Conservation (phyloP, 1,139 yeast genomes). For the Taiozyma sp. region DNA sequence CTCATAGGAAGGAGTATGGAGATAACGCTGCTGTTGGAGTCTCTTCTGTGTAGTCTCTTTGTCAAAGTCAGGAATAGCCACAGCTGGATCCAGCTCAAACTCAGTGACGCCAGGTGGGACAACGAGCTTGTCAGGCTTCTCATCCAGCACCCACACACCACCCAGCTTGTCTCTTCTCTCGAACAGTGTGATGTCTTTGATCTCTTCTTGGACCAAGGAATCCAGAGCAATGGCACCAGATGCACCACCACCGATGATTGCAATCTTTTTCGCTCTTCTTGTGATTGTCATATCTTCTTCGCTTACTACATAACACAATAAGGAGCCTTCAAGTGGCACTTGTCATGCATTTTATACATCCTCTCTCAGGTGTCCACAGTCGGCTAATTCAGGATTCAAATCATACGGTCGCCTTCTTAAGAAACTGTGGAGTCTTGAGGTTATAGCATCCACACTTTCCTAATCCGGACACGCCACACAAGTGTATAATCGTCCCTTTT, state of each 20-base stretch:
- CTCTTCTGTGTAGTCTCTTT: constrained; percentile 11
- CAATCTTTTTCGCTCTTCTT: constrained; percentile 26
- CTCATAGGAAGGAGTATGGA: constrained; percentile 36
- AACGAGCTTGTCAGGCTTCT: constrained; percentile 18
- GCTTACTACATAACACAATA: no score
- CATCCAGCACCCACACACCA: constrained; percentile 40
- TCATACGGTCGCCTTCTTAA: neutral
- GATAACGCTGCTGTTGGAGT: constrained; percentile 25
- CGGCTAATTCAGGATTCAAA: neutral
- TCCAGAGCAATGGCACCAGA: constrained; percentile 43
- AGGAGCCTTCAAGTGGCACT: neutral
- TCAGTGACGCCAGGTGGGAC: constrained; percentile 21
- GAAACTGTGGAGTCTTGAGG: neutral
- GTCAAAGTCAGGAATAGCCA: constrained; percentile 6
- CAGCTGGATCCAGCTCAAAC: constrained; percentile 14
- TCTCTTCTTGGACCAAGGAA: constrained; percentile 31
- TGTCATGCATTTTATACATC: neutral
- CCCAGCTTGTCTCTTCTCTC: constrained; percentile 39
- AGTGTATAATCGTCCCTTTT: neutral
- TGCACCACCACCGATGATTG: constrained; percentile 50
- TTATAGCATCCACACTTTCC: neutral
- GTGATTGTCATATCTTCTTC: neutral
- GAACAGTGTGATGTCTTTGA: constrained; percentile 31
- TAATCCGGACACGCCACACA: neutral
- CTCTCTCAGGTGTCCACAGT: neutral